phyloP scores from a whole-genome alignment of 73 alveolate genomes.

The Paraurostyla sp. region DNA sequence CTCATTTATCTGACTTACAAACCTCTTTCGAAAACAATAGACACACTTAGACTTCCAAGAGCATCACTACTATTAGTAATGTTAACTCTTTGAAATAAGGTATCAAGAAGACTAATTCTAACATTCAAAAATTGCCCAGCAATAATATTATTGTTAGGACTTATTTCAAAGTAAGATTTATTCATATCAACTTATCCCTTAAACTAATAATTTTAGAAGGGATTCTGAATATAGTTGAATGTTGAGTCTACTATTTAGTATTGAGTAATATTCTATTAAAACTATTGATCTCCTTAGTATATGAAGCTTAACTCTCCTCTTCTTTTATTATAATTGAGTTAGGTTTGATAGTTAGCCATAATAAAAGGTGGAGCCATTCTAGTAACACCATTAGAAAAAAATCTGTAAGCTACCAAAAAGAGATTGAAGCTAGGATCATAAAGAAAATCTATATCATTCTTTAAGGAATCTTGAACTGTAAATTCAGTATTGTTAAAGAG shows the following conservation, averaged over 20 bases:
- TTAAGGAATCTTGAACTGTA: background rate
- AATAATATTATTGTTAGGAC: background rate
- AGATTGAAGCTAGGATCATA: background rate
- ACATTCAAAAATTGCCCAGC: constrained; percentile 1
- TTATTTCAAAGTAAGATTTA: constrained; percentile 5
- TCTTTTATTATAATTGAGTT: constrained; percentile 10
- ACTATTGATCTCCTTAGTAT: background rate
- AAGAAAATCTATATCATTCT: background rate
- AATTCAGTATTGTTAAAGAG: background rate
- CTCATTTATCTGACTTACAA: too few relatives aligned
- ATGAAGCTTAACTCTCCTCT: background rate
- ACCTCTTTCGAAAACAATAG: background rate
- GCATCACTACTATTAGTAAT: background rate
- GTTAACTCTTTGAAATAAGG: background rate
- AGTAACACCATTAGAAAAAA: too few relatives aligned
- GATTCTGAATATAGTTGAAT: background rate
- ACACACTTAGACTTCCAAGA: background rate
- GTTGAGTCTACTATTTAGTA: too few relatives aligned
- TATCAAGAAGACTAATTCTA: background rate
- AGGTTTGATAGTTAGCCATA: background rate
- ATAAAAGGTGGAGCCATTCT: background rate
- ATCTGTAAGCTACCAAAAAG: background rate
- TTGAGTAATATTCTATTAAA: too few relatives aligned
- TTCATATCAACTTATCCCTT: background rate
- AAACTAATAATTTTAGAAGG: background rate